A percentile compares a stretch with the other conserved stretches of the same genome.
These are phyloP conservation scores for Medicago lupulina DNA, from an alignment of 306 rosid species.

Conservation along the genomic window DNA sequence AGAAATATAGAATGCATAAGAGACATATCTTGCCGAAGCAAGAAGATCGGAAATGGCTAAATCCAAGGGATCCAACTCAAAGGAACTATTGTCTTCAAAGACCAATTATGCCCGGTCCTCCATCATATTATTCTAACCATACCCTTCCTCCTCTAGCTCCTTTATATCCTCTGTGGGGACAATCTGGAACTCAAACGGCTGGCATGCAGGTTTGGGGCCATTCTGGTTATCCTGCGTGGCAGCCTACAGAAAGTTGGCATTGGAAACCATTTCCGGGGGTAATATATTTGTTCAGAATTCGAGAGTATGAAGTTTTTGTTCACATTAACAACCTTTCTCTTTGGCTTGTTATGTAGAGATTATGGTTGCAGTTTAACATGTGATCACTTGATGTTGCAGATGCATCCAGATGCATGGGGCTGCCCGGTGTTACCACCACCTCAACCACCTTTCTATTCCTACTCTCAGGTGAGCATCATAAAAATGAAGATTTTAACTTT, in stretches of 20 bases:
- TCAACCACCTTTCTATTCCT: conserved; percentile 57
- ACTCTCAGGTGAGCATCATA: conserved; percentile 61
- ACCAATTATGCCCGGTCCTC: conserved; percentile 82
- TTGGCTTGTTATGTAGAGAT: conserved; percentile 23
- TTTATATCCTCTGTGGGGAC: conserved; percentile 78
- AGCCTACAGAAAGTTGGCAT: conserved; percentile 70
- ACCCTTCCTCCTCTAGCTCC: conserved; percentile 57
- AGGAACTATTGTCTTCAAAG: conserved; percentile 63
- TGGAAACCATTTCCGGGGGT: conserved; percentile 78
- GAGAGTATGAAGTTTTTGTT: background rate
- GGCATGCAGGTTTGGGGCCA: conserved; percentile 66
- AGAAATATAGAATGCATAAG: conserved; percentile 95
- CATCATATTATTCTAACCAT: conserved; percentile 70
- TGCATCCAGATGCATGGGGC: conserved; percentile 92
- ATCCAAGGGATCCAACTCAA: conserved; percentile 58
- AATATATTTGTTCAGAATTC: conserved; percentile 31
- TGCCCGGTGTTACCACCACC: conserved; percentile 77
- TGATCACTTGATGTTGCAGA: conserved; percentile 55
- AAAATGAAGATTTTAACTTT: conserved; percentile 13
- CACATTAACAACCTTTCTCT: conserved; percentile 23
- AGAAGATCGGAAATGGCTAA: conserved; percentile 65
- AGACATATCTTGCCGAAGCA: conserved; percentile 88
- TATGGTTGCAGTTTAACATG: conserved; percentile 35
- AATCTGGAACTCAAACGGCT: conserved; percentile 49
- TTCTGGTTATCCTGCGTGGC: conserved; percentile 76